Conservation (phyloP, 2,329 filamentous ascomycete species). For the Colletotrichum kahawae region DNA sequence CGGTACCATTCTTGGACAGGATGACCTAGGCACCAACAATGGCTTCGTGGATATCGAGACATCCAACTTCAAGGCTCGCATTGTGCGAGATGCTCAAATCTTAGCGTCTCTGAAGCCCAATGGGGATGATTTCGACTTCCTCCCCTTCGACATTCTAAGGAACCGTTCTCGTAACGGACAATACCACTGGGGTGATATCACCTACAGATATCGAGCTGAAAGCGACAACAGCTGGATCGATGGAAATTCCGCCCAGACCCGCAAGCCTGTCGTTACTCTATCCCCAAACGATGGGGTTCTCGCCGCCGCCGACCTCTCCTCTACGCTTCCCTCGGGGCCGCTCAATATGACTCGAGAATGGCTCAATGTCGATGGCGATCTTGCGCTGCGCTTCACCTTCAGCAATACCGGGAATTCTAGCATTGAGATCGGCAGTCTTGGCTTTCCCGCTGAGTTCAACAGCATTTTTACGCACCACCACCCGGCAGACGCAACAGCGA, state of each 20-base stretch:
- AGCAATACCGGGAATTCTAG: constrained; percentile 43
- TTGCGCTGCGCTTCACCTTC: constrained; percentile 57
- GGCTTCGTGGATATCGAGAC: neutral
- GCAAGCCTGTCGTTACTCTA: constrained; percentile 38
- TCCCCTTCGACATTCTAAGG: constrained; percentile 55
- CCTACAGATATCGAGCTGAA: constrained; percentile 54
- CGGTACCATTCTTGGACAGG: neutral
- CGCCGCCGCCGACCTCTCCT: constrained; percentile 42
- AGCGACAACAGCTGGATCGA: constrained; percentile 46
- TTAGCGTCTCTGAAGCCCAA: constrained; percentile 48
- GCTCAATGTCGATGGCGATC: constrained; percentile 50
- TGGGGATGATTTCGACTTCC: constrained; percentile 55
- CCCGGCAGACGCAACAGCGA: constrained; percentile 50
- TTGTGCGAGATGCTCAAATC: constrained; percentile 41
- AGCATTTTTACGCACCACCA: constrained; percentile 62
- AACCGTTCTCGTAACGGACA: constrained; percentile 51
- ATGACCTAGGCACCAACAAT: neutral
- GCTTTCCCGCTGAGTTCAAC: constrained; percentile 65
- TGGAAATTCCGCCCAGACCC: constrained; percentile 48
- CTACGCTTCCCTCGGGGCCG: constrained; percentile 44
- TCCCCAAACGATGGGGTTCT: constrained; percentile 27
- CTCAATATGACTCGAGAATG: constrained; percentile 57
- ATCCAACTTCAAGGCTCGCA: constrained; percentile 1
- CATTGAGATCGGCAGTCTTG: constrained; percentile 61
- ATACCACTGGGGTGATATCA: constrained; percentile 65